Evolutionary conservation across 2,329 filamentous ascomycete species (phyloP), one percentile per base, ranked within the genome.

Genomic region (Magnaporthales sp.): DNA sequence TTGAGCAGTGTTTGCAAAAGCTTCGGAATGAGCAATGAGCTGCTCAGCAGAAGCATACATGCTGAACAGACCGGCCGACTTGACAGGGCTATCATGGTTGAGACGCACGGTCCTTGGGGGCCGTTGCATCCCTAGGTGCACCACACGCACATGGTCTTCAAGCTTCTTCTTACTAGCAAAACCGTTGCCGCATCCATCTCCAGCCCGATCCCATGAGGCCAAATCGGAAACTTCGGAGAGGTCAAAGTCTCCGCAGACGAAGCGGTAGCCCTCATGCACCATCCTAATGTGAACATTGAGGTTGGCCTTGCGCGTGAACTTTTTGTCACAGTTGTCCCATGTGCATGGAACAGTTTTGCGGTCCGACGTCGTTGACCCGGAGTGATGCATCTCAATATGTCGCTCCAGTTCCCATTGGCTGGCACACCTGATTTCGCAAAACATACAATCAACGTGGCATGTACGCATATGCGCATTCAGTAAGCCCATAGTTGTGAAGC

Each of bases 251-350:
- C 91, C 91, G 73, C 94, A 97, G n/a, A 91, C 81, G 73, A 91
- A 97, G 10, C 88, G 87, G 70, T 88, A 80, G 22, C 91, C 89
- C 70, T 92, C 84, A 74, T 97, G 94, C 0, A 89, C 88, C 11
- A 86, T 89, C 67, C 89, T 88, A 66, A 94, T 81, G 74, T 98
- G 94, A 0, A 89, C 86, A 19, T 89, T 91, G 65, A 96, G 82
- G 72, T 97, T 97, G n/a, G 90, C 89, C 68, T 86, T 87, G 74
- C 90, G 91, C 22, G 91, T 93, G 77, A 97, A 97, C 66, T 82
- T 86, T 73, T 91, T 91, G 66, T 80, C 81, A 75, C 93, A 97
- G 26, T 84, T 89, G 0, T 82, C 78, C 73, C 88, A 83, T 0
- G 86, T 83, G 74, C 94, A 97, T 1, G 79, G 75, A 64, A 89